Conservation (phyloP, 768 basidiomycete genomes). For the Tulasnella sp. region DNA sequence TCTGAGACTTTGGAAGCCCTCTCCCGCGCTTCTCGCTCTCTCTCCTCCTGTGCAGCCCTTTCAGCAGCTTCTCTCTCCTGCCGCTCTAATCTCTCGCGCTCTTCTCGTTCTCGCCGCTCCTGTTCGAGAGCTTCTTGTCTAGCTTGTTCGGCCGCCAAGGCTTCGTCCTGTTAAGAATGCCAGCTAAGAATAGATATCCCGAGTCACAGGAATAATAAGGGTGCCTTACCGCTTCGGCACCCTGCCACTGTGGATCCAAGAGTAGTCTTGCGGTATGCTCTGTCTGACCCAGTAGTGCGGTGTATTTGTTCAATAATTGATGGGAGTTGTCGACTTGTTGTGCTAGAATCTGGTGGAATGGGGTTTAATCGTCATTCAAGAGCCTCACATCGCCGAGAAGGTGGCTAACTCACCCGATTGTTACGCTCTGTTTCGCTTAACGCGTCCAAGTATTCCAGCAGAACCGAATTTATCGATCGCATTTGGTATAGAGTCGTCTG, state of each 20-base stretch:
- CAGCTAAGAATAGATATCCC: background rate
- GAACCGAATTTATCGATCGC: conserved; percentile 27
- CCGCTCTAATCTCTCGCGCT: conserved; percentile 25
- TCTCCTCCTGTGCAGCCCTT: conserved; percentile 26
- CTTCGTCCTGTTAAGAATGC: conserved; percentile 21
- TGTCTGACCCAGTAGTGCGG: conserved; percentile 31
- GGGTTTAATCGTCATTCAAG: background rate
- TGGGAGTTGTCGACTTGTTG: conserved; percentile 32
- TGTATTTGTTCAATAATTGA: conserved; percentile 31
- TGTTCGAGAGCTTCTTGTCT: conserved; percentile 20
- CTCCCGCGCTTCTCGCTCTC: conserved; percentile 25
- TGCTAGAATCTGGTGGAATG: conserved; percentile 20
- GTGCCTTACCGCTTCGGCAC: conserved; percentile 31
- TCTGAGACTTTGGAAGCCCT: conserved; percentile 22
- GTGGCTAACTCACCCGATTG: conserved; percentile 20
- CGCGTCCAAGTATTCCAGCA: conserved; percentile 29
- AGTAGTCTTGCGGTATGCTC: conserved; percentile 32
- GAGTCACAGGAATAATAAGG: background rate
- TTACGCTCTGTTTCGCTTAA: conserved; percentile 29
- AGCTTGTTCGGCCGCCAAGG: conserved; percentile 16
- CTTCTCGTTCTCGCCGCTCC: conserved; percentile 26
- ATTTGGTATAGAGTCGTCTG: conserved; percentile 29
- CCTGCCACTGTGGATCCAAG: conserved; percentile 32
- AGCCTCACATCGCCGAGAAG: background rate
- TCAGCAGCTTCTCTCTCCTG: conserved; percentile 29